A percentile compares a stretch with the other conserved stretches of the same genome.
phyloP scores from a whole-genome alignment of 2,329 filamentous ascomycete genomes.

The Aureobasidium sp. region DNA sequence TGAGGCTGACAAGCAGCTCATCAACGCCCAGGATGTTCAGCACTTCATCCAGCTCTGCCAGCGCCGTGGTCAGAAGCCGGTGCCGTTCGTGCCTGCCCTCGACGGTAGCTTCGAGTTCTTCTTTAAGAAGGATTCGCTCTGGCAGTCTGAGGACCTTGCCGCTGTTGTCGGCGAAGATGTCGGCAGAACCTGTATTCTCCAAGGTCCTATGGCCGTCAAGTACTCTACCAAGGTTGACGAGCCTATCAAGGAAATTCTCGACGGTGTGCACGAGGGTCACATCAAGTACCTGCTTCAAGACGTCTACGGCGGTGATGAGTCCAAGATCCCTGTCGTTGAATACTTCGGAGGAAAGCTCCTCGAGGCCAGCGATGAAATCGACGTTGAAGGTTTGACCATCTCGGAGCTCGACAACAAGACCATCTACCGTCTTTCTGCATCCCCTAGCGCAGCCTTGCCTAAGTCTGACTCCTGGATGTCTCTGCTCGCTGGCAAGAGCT shows the following conservation, averaged over 20 bases:
- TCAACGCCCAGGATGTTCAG: conserved; percentile 97
- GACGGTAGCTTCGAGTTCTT: conserved; percentile 98
- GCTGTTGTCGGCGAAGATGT: conserved; percentile 96
- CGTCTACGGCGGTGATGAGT: conserved; percentile 67
- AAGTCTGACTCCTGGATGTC: conserved; percentile 78
- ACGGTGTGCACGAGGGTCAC: conserved; percentile 81
- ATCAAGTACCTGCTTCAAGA: conserved; percentile 74
- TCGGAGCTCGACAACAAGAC: conserved; percentile 73
- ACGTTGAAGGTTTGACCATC: conserved; percentile 80
- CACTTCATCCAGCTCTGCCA: conserved; percentile 92
- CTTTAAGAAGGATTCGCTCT: conserved; percentile 99
- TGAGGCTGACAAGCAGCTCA: conserved; percentile 80
- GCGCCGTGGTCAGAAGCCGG: conserved; percentile 87
- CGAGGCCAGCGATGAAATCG: conserved; percentile 62
- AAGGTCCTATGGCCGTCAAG: conserved; percentile 86
- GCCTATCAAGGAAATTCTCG: conserved; percentile 89
- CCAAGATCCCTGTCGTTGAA: conserved; percentile 74
- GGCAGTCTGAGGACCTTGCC: conserved; percentile 97
- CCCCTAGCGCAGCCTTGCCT: conserved; percentile 67
- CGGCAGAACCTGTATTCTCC: conserved; percentile 88
- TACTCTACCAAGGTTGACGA: conserved; percentile 88
- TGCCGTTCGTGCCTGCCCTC: conserved; percentile 89
- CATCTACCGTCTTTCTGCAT: conserved; percentile 74
- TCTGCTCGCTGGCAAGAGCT: conserved; percentile 74
- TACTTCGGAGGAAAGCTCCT: conserved; percentile 91